Base-by-base conservation (phyloP, 345 rosid genomes). In the Jatropha curcas region DNA sequence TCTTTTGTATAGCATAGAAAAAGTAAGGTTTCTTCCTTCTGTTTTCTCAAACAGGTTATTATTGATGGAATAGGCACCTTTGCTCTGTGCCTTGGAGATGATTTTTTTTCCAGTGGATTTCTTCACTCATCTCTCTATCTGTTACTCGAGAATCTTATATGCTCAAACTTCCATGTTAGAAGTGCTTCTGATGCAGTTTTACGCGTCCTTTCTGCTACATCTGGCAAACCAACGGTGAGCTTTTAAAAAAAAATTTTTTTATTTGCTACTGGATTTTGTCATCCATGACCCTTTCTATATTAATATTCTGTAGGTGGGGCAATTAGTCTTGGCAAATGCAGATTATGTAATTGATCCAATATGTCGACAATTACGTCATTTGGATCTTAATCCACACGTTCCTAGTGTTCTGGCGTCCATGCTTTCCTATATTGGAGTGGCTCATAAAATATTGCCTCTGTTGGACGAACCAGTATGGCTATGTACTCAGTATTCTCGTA, bases 381-480 rank as follows among this genome's bases (percentile, higher is more conserved):
- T 94, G 73, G 93, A 94, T 88, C 90, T 92, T 70, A 88, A 94
- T 71, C 92, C 97, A 62, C 94, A 83, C 66, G 92, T 87, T 64
- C 99, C 99, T 58, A 86, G 82, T 86, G 99, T 94, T 71, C 93
- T 94, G 75, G 96, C 99, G 76, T 88, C 97, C 56, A 80, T 94
- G 92, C 98, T 94, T 82, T 94, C 99, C 60, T 94, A 88, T 79
- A 77, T 94, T 39, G 98, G 99, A 68, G 90, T 88, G 65, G 97
- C 97, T 45, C 75, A 82, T 71, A 88, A 91, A 72, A 85, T 92
- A 51, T 65, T 94, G 82, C 96, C 97, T 70, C 75, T 92, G 75
- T 71, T 94, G 80, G 98, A 90, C 79, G 99, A 94, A 84, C 97
- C 97, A 82, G 99, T 94, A 86, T 62, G 73, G 33, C 58, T 66